Evolutionary conservation across 2,329 filamentous ascomycete species (phyloP).

Genomic region (Pseudogymnoascus sp.): DNA sequence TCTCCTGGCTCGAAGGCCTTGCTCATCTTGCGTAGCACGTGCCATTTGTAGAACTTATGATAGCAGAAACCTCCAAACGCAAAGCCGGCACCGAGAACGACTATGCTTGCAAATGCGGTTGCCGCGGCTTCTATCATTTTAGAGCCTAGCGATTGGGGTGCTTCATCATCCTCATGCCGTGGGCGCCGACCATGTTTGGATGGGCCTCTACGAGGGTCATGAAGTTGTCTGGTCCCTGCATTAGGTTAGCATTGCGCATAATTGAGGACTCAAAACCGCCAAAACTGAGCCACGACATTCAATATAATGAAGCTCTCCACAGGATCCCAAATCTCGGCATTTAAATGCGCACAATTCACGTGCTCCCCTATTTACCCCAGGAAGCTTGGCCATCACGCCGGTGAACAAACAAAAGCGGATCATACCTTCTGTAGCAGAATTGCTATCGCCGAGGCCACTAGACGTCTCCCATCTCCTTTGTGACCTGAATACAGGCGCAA

Average conservation of each 20-base stretch:
- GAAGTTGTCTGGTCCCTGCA: not conserved
- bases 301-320: not conserved
- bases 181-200: slow-evolving; percentile 7
- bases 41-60: slow-evolving; percentile 77
- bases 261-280: not conserved
- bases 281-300: not conserved
- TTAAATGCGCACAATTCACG: not conserved
- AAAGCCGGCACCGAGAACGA: slow-evolving; percentile 60
- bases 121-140: slow-evolving; percentile 69
- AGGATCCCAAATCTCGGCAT: not conserved
- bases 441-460: slow-evolving; percentile 7
- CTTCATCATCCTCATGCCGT: slow-evolving; percentile 12
- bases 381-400: not conserved
- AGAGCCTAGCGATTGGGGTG: slow-evolving; percentile 18
- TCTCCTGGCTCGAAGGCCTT: slow-evolving; percentile 89
- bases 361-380: not conserved
- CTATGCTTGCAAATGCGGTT: slow-evolving; percentile 67
- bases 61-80: slow-evolving; percentile 65
- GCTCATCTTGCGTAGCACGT: slow-evolving; percentile 88
- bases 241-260: not conserved
- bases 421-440: slow-evolving; percentile 4
- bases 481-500: not conserved
- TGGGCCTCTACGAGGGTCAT: not conserved
- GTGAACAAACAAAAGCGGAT: not conserved
- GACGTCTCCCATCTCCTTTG: slow-evolving; percentile 5